phyloP scores from a whole-genome alignment of 2,329 filamentous ascomycete species.

The Fusarium sp. region DNA sequence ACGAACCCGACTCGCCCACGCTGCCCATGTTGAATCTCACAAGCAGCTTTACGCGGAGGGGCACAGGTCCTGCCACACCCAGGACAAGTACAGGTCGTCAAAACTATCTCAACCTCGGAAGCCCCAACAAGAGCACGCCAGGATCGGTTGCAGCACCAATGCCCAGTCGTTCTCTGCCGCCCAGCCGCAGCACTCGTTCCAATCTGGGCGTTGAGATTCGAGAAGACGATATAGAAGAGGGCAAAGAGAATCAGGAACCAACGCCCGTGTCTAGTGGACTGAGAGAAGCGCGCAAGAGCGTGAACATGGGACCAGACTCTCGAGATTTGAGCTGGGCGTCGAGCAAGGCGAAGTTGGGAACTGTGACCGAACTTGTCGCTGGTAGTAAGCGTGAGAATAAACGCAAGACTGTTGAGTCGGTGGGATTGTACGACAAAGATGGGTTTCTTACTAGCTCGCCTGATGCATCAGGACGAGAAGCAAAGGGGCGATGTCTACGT shows the following conservation, averaged over 20 bases:
- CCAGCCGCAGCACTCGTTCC: conserved; percentile 31
- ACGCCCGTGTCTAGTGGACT: conserved; percentile 19
- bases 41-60: conserved; percentile 55
- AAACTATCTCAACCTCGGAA: conserved; percentile 63
- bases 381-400: conserved; percentile 42
- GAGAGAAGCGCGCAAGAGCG: conserved; percentile 37
- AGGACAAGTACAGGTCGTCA: conserved; percentile 53
- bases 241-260: conserved; percentile 49
- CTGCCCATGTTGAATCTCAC: conserved; percentile 53
- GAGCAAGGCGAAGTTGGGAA: conserved; percentile 42
- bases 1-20: conserved; percentile 54
- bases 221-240: conserved; percentile 40
- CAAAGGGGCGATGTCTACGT: conserved; percentile 44
- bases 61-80: conserved; percentile 37
- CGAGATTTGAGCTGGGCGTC: conserved; percentile 32
- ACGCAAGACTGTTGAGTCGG: conserved; percentile 54
- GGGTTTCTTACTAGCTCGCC: conserved; percentile 60
- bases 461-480: conserved; percentile 53
- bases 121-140: conserved; percentile 37
- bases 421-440: conserved; percentile 60
- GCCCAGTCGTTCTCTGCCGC: conserved; percentile 8
- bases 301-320: conserved; percentile 40
- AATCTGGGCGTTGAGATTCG: conserved; percentile 36
- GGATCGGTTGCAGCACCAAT: conserved; percentile 5
- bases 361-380: conserved; percentile 46